Conservation (phyloP, 2,329 filamentous ascomycete species). For the Cadophora sp. region DNA sequence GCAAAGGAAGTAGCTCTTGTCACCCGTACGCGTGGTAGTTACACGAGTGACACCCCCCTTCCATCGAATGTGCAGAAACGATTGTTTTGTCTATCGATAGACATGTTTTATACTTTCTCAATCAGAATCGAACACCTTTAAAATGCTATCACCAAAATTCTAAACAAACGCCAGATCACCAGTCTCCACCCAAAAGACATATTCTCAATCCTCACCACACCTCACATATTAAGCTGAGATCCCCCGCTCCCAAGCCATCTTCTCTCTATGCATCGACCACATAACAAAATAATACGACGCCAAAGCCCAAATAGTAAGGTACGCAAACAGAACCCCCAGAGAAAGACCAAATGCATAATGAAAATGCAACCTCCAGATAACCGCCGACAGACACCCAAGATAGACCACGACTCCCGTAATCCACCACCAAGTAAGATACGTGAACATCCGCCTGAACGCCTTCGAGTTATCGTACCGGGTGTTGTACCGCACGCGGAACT, state of each 20-base stretch:
- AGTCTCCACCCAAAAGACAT: not conserved
- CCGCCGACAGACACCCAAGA: constrained; percentile 33
- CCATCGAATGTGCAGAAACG: not conserved
- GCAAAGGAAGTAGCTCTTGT: not conserved
- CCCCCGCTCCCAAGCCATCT: constrained; percentile 21
- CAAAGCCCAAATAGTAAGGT: constrained; percentile 35
- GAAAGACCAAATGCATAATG: constrained; percentile 37
- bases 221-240: not conserved
- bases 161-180: not conserved
- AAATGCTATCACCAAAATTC: not conserved
- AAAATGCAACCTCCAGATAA: constrained; percentile 37
- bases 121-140: not conserved
- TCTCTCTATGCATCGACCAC: constrained; percentile 31
- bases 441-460: constrained; percentile 32
- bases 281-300: constrained; percentile 29
- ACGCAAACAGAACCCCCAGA: constrained; percentile 34
- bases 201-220: not conserved
- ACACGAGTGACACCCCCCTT: not conserved
- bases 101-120: not conserved
- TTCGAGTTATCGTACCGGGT: constrained; percentile 34
- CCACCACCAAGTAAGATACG: constrained; percentile 35
- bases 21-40: not conserved
- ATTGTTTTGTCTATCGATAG: not conserved
- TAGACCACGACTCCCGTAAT: constrained; percentile 33
- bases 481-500: constrained; percentile 37